These are phyloP conservation scores for Cicer chorassanicum DNA, from an alignment of 306 rosid species.

Conservation along the genomic window DNA sequence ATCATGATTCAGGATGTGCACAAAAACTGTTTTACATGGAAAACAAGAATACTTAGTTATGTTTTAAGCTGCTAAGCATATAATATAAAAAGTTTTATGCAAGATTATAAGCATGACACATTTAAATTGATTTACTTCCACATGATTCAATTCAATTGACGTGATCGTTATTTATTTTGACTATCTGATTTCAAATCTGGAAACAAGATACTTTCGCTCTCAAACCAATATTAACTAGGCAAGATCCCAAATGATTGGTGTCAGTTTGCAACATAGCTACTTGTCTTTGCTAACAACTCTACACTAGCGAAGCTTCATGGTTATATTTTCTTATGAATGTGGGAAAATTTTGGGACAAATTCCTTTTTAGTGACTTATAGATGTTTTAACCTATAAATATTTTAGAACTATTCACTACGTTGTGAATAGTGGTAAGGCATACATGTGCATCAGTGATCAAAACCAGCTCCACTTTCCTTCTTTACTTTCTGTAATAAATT, in stretches of 20 bases:
- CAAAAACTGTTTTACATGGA: not conserved
- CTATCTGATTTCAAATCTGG: not conserved
- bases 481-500: not conserved
- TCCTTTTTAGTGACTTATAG: not conserved
- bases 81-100: not conserved
- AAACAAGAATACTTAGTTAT: not conserved
- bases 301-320: not conserved
- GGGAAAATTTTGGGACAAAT: not conserved
- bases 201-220: not conserved
- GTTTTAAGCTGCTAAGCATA: slow-evolving; percentile 4
- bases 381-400: not conserved
- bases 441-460: not conserved
- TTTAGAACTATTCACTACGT: not conserved
- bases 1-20: not conserved
- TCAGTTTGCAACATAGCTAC: not conserved
- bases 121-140: not conserved
- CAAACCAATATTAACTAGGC: not conserved
- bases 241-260: not conserved
- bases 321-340: not conserved
- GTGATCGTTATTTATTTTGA: not conserved
- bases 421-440: not conserved
- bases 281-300: not conserved
- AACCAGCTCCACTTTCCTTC: not conserved
- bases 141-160: not conserved
- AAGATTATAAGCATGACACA: not conserved